Base-by-base conservation (phyloP, 2,329 filamentous ascomycete species). In the Aspergillus terreus region DNA sequence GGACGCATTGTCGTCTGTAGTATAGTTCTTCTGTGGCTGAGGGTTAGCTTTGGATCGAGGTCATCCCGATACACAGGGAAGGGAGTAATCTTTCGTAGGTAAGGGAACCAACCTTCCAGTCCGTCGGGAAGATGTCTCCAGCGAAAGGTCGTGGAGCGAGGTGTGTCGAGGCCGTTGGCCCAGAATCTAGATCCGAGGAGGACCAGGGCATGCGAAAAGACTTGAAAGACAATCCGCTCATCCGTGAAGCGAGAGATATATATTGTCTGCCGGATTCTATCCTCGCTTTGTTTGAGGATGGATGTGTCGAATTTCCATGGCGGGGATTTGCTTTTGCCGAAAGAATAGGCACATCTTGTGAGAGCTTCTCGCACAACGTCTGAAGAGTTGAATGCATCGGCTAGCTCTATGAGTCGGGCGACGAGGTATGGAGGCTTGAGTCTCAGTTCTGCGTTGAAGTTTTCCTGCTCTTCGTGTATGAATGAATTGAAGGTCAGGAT, bases 11-110 rank as follows among this genome's bases (percentile, higher is more conserved):
- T 14, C 72, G 69, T 44, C 73, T 64, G 54, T 66, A 68, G 35
- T 69, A 70, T n/a, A 76, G 56, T 60, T 76, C 73, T 54, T 75
- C 73, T 75, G 38, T 3, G 41, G 1, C 7, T 17, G 14, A n/a
- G 4, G 11, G 9, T 62, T 51, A 57, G 50, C 46, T 46, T 23
- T 17, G 6, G 23, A 11, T 30, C 10, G 9, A 10, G 7, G 9
- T 17, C 3, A 10, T 41, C 5, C 3, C 4, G 14, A 6, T 10
- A 11, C 21, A 40, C 6, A 23, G 23, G 6, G 21, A 23, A 23
- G 5, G 23, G 23, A 23, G 23, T 2, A 6, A 23, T 23, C 23
- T 6, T 23, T 2, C 23, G 23, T 23, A 23, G 23, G 23, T 5
- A 23, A 23, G 23, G 23, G 5, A 6, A 6, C 23, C 23, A 59